Conservation (phyloP, 169 alveolate species). For the Cryptosporidium bovis region DNA sequence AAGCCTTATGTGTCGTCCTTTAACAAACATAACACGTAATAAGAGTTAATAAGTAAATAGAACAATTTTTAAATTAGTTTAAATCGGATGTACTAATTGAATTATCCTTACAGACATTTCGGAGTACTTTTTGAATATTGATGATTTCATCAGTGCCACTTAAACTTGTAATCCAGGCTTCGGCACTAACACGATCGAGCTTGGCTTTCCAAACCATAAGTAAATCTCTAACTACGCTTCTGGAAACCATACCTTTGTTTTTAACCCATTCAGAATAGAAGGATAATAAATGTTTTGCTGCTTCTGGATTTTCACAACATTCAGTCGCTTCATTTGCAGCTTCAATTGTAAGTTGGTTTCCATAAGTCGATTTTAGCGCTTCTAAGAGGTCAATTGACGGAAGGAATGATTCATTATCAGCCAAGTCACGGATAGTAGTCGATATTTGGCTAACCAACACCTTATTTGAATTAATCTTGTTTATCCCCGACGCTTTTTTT, state of each 20-base stretch:
- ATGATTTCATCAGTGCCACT: slow-evolving; percentile 67
- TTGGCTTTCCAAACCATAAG: slow-evolving; percentile 74
- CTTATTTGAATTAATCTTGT: slow-evolving; percentile 14
- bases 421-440: slow-evolving; percentile 49
- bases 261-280: slow-evolving; percentile 63
- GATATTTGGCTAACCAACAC: slow-evolving; percentile 50
- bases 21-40: too few species aligned
- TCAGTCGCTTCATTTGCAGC: slow-evolving; percentile 41
- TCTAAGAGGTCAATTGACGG: slow-evolving; percentile 58
- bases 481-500: neutral
- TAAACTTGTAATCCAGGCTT: slow-evolving; percentile 69
- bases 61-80: neutral
- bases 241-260: slow-evolving; percentile 65
- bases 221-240: slow-evolving; percentile 46
- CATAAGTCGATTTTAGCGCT: slow-evolving; percentile 64
- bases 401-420: slow-evolving; percentile 49
- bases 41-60: neutral
- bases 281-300: slow-evolving; percentile 29
- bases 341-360: slow-evolving; percentile 24
- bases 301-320: slow-evolving; percentile 54
- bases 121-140: slow-evolving; percentile 38
- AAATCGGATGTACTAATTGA: neutral
- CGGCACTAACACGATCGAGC: slow-evolving; percentile 64
- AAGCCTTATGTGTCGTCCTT: too few species aligned
- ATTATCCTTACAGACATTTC: slow-evolving; percentile 22